Conservation (phyloP, 164 flowering plant species). For the Houttuynia cordata region DNA sequence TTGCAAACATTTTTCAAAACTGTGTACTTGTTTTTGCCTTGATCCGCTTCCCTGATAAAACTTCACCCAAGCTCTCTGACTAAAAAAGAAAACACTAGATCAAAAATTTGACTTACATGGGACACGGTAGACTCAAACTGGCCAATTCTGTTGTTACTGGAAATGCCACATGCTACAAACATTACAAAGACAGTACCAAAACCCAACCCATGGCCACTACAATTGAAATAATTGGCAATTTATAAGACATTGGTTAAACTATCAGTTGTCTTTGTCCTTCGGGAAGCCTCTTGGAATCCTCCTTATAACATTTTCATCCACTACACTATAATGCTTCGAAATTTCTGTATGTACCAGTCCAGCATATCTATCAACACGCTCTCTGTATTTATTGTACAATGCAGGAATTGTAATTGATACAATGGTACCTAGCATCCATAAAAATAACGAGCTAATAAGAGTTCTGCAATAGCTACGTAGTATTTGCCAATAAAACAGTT, state of each 20-base stretch:
- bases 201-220: background rate
- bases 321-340: slow-evolving; percentile 56
- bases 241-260: background rate
- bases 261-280: slow-evolving; percentile 45
- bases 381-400: slow-evolving; percentile 56
- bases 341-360: slow-evolving; percentile 51
- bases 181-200: background rate
- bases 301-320: slow-evolving; percentile 64
- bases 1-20: background rate
- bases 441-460: background rate
- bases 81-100: background rate
- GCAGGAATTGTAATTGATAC: slow-evolving; percentile 70
- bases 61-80: background rate
- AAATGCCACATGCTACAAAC: background rate
- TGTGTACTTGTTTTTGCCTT: background rate
- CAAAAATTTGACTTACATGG: background rate
- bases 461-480: background rate
- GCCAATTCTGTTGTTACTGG: background rate
- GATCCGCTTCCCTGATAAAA: too few relatives aligned
- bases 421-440: slow-evolving; percentile 43
- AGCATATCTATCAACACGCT: slow-evolving; percentile 49
- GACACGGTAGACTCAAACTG: background rate
- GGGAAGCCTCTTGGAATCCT: slow-evolving; percentile 41
- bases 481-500: background rate
- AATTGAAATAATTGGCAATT: background rate